A percentile compares a stretch with the other conserved stretches of the same genome.
Conservation (phyloP, 2,329 filamentous ascomycete species). For the Pezicula neosporulosa region DNA sequence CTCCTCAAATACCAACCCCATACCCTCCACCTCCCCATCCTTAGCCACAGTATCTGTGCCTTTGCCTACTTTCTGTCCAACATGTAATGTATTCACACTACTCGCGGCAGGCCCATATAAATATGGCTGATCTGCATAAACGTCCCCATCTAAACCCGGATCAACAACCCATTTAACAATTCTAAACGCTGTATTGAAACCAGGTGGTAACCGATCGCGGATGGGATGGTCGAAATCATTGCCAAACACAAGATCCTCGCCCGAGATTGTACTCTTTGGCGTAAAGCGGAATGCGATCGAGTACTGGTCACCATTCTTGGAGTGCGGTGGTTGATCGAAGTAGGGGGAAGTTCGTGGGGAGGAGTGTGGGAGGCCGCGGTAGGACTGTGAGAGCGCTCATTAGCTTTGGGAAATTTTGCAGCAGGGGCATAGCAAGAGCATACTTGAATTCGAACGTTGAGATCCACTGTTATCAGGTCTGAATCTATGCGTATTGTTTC, state of each 20-base stretch:
- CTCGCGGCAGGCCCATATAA: slow-evolving; percentile 80
- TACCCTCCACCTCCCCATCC: slow-evolving; percentile 9
- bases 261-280: slow-evolving; percentile 47
- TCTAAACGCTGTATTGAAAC: slow-evolving; percentile 79
- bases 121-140: slow-evolving; percentile 81
- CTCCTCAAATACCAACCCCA: slow-evolving; percentile 24
- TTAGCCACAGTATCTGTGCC: neutral
- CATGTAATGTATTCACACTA: slow-evolving; percentile 72
- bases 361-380: slow-evolving; percentile 64
- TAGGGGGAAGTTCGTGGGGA: slow-evolving; percentile 73
- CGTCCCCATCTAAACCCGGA: slow-evolving; percentile 84
- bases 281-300: slow-evolving; percentile 77
- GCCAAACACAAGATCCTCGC: slow-evolving; percentile 74
- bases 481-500: slow-evolving; percentile 60
- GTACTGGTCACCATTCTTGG: slow-evolving; percentile 71
- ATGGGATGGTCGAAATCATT: slow-evolving; percentile 96
- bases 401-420: slow-evolving; percentile 2
- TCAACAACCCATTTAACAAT: slow-evolving; percentile 91
- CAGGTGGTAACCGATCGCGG: slow-evolving; percentile 78
- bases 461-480: slow-evolving; percentile 58
- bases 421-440: slow-evolving; percentile 28
- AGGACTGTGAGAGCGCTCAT: slow-evolving; percentile 34
- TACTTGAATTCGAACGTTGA: slow-evolving; percentile 71
- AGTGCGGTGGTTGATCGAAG: slow-evolving; percentile 69
- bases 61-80: slow-evolving; percentile 43